Evolutionary conservation across 495 filamentous ascomycete species (phyloP).

Genomic region (Aspergillus leporis): DNA sequence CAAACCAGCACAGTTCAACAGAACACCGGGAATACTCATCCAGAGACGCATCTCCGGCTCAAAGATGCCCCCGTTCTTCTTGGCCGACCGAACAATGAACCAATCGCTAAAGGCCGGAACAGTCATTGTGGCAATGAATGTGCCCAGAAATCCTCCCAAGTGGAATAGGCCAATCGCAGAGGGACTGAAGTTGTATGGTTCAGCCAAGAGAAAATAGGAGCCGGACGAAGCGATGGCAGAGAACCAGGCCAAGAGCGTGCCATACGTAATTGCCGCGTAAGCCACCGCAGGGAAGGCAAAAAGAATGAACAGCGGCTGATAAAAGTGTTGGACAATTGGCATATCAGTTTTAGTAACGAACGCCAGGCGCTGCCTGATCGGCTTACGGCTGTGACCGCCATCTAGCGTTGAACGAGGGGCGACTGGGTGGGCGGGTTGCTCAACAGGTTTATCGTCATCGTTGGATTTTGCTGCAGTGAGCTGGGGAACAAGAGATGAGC

Average conservation of each 20-base stretch:
- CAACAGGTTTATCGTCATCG: background rate
- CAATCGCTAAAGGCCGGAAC: slow-evolving; percentile 39
- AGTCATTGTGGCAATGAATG: slow-evolving; percentile 33
- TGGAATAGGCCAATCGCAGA: slow-evolving; percentile 39
- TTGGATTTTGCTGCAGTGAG: background rate
- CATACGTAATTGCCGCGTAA: slow-evolving; percentile 39
- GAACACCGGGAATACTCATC: slow-evolving; percentile 27
- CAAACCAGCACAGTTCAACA: slow-evolving; percentile 26
- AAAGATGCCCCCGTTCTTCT: slow-evolving; percentile 40
- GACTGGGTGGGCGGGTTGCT: background rate
- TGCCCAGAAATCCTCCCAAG: slow-evolving; percentile 39
- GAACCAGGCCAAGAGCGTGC: slow-evolving; percentile 32
- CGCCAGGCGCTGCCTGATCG: slow-evolving; percentile 29
- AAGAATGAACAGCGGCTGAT: slow-evolving; percentile 24
- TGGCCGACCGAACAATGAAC: slow-evolving; percentile 33
- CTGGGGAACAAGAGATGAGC: background rate
- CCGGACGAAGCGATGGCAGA: slow-evolving; percentile 33
- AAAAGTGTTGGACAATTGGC: slow-evolving; percentile 27
- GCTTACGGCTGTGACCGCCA: slow-evolving; percentile 12
- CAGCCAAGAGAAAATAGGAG: slow-evolving; percentile 30
- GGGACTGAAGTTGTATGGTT: slow-evolving; percentile 43
- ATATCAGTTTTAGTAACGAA: slow-evolving; percentile 26
- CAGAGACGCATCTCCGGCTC: slow-evolving; percentile 45
- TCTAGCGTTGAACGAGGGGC: background rate
- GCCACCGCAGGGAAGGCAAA: slow-evolving; percentile 35